phyloP scores from a whole-genome alignment of 768 basidiomycete genomes.

The Phanerodontia chrysosporium region DNA sequence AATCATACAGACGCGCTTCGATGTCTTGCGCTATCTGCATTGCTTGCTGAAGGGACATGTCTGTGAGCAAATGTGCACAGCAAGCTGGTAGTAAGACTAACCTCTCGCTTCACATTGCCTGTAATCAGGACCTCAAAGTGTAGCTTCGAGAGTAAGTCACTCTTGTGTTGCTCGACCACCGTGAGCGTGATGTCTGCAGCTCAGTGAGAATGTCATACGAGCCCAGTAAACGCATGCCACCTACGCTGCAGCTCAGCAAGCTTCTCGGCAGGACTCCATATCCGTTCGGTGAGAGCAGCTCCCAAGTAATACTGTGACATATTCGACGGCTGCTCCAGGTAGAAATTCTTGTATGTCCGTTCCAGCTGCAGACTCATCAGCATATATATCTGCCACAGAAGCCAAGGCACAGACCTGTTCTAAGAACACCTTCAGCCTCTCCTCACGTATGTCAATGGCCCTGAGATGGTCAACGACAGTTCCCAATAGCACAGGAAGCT shows the following conservation, averaged over 20 bases:
- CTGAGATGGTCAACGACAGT: conserved; percentile 39
- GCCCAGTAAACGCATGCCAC: conserved; percentile 11
- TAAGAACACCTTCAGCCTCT: conserved; percentile 39
- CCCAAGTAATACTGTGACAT: conserved; percentile 33
- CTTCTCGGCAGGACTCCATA: conserved; percentile 40
- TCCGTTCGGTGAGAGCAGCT: conserved; percentile 34
- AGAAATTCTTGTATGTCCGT: conserved; percentile 40
- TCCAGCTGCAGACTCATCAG: conserved; percentile 22
- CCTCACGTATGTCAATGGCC: conserved; percentile 33
- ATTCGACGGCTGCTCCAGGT: conserved; percentile 27
- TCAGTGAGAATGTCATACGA: background rate
- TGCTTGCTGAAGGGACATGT: conserved; percentile 32
- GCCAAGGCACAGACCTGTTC: conserved; percentile 34
- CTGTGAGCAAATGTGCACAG: background rate
- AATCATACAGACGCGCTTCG: conserved; percentile 31
- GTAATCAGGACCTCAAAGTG: conserved; percentile 42
- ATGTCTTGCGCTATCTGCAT: conserved; percentile 31
- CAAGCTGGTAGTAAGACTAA: conserved; percentile 3
- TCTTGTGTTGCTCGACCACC: conserved; percentile 37
- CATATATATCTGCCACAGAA: background rate
- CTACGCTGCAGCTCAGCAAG: conserved; percentile 35
- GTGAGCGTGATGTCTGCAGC: conserved; percentile 35
- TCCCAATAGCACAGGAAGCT: conserved; percentile 40
- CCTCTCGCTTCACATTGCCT: conserved; percentile 41
- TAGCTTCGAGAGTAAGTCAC: conserved; percentile 34